Percentiles rank a stretch among this genome's conserved stretches.
phyloP scores from a whole-genome alignment of 2,329 filamentous ascomycete species.

The Fusarium newnesense region DNA sequence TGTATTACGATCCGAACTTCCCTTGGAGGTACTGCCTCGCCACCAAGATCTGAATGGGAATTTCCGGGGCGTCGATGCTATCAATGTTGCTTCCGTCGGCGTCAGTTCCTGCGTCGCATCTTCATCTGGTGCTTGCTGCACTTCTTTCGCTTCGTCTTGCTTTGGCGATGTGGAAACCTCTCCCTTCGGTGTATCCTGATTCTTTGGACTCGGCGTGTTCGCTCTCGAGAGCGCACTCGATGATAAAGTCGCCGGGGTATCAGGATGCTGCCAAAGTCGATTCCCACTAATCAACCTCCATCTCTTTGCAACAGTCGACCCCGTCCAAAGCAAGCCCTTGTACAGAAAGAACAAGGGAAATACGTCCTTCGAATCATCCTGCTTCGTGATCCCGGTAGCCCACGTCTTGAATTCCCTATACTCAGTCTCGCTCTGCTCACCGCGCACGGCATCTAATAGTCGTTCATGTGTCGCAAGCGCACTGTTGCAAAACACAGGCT shows the following conservation, averaged over 20 bases:
- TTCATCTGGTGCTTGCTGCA: not conserved
- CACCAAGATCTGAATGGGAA: not conserved
- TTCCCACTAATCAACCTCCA: conserved; percentile 56
- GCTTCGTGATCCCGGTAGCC: conserved; percentile 54
- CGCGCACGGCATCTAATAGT: conserved; percentile 46
- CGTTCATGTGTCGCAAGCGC: conserved; percentile 49
- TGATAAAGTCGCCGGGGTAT: not conserved
- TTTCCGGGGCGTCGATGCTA: not conserved
- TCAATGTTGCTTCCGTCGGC: not conserved
- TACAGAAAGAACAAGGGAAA: conserved; percentile 55
- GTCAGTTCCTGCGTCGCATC: not conserved
- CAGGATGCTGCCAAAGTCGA: conserved; percentile 45
- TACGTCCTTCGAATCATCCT: conserved; percentile 57
- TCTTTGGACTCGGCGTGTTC: not conserved
- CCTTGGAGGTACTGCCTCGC: conserved; percentile 17
- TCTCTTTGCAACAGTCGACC: conserved; percentile 50
- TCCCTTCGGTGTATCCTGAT: not conserved
- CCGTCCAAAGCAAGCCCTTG: conserved; percentile 51
- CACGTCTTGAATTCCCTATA: conserved; percentile 54
- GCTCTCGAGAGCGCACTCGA: not conserved
- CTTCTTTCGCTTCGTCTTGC: not conserved
- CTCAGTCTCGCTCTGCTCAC: not conserved
- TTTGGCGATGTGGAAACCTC: not conserved
- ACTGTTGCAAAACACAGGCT: conserved; percentile 51
- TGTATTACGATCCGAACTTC: conserved; percentile 44